Evolutionary conservation across 768 basidiomycete genomes (phyloP).

Genomic region (Collybia mongolica): DNA sequence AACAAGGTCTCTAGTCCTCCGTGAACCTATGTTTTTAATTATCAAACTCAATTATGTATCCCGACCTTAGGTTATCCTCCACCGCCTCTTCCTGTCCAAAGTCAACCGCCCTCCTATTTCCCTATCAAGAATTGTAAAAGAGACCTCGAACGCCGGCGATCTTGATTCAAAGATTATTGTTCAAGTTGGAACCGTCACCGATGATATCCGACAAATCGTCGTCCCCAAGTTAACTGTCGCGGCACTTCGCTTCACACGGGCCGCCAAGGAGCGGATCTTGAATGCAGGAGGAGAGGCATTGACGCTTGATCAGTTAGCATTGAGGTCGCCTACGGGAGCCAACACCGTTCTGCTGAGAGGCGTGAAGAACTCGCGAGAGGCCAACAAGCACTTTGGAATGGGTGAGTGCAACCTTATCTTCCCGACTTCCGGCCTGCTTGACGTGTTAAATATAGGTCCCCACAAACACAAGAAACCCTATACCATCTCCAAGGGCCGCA

Average conservation of each 20-base stretch:
- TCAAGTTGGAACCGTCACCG: conserved; percentile 88
- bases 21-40: neutral
- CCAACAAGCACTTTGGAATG: conserved; percentile 98
- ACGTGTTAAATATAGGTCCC: conserved; percentile 46
- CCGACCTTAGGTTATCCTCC: conserved; percentile 75
- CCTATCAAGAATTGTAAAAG: conserved; percentile 87
- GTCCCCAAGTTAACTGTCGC: conserved; percentile 92
- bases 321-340: conserved; percentile 90
- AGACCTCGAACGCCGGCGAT: conserved; percentile 67
- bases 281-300: conserved; percentile 93
- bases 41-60: conserved; percentile 18
- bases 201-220: conserved; percentile 84
- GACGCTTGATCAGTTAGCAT: conserved; percentile 95
- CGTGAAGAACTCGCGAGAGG: conserved; percentile 90
- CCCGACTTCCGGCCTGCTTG: neutral
- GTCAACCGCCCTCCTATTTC: conserved; percentile 96
- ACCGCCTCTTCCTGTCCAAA: conserved; percentile 95
- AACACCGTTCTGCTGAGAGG: conserved; percentile 95
- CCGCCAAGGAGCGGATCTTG: conserved; percentile 92
- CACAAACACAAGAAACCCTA: conserved; percentile 99
- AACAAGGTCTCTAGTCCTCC: conserved; percentile 69
- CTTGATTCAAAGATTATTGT: conserved; percentile 84
- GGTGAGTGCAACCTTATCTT: conserved; percentile 35
- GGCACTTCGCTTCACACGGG: conserved; percentile 91
- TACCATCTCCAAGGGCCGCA: conserved; percentile 94